Evolutionary conservation across 768 basidiomycete genomes (phyloP), one percentile per base, ranked within the genome.

Genomic region (Lepiota brunneoincarnata): DNA sequence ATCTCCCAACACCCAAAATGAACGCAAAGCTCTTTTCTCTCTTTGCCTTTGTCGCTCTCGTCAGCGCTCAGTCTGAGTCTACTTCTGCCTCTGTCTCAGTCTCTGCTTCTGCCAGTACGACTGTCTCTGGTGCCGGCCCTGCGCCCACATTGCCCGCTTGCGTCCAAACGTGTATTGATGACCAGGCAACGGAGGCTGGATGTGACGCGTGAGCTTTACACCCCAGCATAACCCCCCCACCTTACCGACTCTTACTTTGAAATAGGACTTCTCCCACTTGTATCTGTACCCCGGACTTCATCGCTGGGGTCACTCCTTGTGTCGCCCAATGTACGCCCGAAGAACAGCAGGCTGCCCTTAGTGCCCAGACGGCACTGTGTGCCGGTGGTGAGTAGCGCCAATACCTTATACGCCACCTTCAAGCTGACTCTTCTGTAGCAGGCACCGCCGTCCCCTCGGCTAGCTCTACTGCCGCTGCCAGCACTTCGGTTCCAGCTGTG

Each of bases 11-110:
- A 54, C 20, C 11, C 44, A 39, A 28, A 24, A 54, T 54, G 53
- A 44, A 54, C 37, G 18, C 34, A 36, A 54, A 54, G 28, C 45
- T 47, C 38, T 17, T 54, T 21, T 54, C 53, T 6, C 18, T 46
- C 28, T 36, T 54, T 23, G 53, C 45, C 12, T 31, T 54, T 6
- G 45, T 47, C 28, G 39, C 45, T 21, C 31, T 54, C 20, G 53
- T 47, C 36, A 12, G 4, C 15, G 53, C 53, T 17, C 53, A 54
- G 45, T n/a, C 12, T 21, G 47, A 23, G 6, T 3, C 31, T 26
- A 2, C 26, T 12, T 9, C 51, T 10, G 24, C 35, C 21, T 37
- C 44, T 10, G 21, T 14, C 36, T 12, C 34, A 11, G 43, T 7
- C 1, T n/a, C 49, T 17, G 38, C 4, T 11, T 9, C 39, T 12